A percentile compares a stretch with the other conserved stretches of the same genome.
Evolutionary conservation across 169 alveolate species (phyloP).

Genomic region (Ophryocystis elektroscirrha): DNA sequence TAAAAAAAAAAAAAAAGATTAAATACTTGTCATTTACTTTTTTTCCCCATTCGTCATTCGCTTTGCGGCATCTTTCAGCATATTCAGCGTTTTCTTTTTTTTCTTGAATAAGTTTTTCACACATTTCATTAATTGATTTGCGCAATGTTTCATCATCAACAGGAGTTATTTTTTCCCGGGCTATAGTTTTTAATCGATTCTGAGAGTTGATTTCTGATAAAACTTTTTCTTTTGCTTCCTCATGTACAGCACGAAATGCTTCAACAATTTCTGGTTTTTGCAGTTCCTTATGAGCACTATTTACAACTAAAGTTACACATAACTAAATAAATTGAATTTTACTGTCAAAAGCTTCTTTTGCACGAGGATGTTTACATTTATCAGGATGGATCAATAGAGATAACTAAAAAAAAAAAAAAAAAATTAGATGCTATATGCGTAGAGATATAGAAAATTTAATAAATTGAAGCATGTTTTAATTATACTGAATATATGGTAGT

Average conservation of each 20-base stretch:
- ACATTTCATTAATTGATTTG: constrained; percentile 16
- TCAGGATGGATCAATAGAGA: constrained; percentile 66
- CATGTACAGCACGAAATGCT: constrained; percentile 21
- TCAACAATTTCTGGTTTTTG: constrained; percentile 24
- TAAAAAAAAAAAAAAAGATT: too few relatives aligned
- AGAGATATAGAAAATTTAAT: background rate
- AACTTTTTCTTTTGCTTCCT: constrained; percentile 23
- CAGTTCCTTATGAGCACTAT: constrained; percentile 26
- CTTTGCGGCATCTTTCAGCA: constrained; percentile 22
- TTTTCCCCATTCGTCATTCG: constrained; percentile 21
- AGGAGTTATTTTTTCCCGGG: background rate
- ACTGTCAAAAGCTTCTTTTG: constrained; percentile 60
- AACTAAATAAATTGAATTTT: background rate
- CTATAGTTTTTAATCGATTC: background rate
- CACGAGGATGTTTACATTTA: constrained; percentile 51
- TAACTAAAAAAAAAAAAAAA: constrained; percentile 4
- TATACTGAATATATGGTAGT: too few relatives aligned
- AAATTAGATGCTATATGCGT: background rate
- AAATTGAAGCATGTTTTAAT: background rate
- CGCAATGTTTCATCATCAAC: constrained; percentile 4
- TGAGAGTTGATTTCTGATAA: constrained; percentile 4
- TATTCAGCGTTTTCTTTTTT: constrained; percentile 18
- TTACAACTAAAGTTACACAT: constrained; percentile 1
- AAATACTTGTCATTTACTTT: background rate
- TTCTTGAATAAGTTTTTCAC: constrained; percentile 26